phyloP scores from a whole-genome alignment of 202 grass and related monocot species.

The Panicum virgatum region DNA sequence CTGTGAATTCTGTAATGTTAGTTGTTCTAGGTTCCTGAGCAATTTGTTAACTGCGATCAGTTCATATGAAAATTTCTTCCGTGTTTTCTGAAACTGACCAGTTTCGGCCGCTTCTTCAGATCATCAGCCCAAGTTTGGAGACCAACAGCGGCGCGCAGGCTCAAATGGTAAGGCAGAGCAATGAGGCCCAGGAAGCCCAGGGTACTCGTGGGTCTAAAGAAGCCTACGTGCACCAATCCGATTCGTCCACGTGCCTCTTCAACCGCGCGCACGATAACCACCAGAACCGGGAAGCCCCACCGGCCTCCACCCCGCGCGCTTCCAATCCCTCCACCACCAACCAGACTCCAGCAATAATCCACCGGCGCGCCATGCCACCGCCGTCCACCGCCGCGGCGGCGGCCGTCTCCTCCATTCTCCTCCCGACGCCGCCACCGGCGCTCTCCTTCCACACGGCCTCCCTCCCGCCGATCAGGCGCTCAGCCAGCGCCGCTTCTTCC shows the following conservation, averaged over 20 bases:
- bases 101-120: neutral
- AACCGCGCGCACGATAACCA: neutral
- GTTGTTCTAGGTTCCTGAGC: neutral
- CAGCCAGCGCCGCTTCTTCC: neutral
- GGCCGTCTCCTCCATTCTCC: slow-evolving; percentile 1
- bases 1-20: neutral
- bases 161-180: neutral
- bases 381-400: slow-evolving; percentile 38
- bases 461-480: neutral
- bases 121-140: neutral
- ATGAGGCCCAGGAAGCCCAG: neutral
- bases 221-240: neutral
- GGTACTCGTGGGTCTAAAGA: neutral
- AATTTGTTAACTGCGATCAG: neutral
- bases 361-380: slow-evolving; percentile 38
- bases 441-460: neutral
- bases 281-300: neutral
- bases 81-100: neutral
- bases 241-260: neutral
- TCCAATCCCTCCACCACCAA: slow-evolving; percentile 21
- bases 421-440: neutral
- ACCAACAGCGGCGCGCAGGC: neutral
- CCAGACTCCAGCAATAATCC: slow-evolving; percentile 40
- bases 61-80: neutral
- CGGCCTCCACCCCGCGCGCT: neutral